Evolutionary conservation across 75 land plant species (phyloP).

Genomic region (Larix kaempferi): DNA sequence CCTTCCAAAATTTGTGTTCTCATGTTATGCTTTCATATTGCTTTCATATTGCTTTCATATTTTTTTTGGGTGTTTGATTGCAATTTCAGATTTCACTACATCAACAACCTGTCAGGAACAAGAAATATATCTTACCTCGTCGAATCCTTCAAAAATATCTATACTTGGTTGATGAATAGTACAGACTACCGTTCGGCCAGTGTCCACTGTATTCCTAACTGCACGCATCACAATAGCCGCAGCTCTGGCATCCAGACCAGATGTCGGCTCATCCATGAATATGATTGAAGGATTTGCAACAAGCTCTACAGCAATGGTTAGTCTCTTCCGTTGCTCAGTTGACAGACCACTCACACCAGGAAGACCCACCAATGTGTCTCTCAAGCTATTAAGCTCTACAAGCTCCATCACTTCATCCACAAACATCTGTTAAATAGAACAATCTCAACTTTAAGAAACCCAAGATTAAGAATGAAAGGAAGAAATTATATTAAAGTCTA

Average conservation of each 20-base stretch:
- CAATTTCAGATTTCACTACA: too few relatives aligned
- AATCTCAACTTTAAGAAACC: too few relatives aligned
- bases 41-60: too few relatives aligned
- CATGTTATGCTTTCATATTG: too few relatives aligned
- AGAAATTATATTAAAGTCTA: neutral
- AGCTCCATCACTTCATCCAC: slow-evolving; percentile 38
- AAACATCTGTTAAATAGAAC: slow-evolving; percentile 19
- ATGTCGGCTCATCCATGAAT: slow-evolving; percentile 48
- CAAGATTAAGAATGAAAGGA: too few relatives aligned
- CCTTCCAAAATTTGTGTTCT: too few relatives aligned
- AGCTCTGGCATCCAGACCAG: slow-evolving; percentile 34
- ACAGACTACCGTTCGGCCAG: slow-evolving; percentile 42
- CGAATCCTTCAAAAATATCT: slow-evolving; percentile 44
- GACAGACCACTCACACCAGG: slow-evolving; percentile 32
- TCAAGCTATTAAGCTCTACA: slow-evolving; percentile 24
- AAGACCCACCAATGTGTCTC: slow-evolving; percentile 28
- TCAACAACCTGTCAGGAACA: too few relatives aligned
- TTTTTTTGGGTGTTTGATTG: too few relatives aligned
- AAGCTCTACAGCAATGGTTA: slow-evolving; percentile 35
- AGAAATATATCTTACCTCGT: slow-evolving; percentile 23
- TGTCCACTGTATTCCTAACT: slow-evolving; percentile 35
- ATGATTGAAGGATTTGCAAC: slow-evolving; percentile 42
- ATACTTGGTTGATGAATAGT: slow-evolving; percentile 30
- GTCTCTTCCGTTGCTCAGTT: slow-evolving; percentile 38
- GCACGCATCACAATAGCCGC: slow-evolving; percentile 28